Conservation (phyloP, 441 rosid genomes). For the Gossypium trilobum region DNA sequence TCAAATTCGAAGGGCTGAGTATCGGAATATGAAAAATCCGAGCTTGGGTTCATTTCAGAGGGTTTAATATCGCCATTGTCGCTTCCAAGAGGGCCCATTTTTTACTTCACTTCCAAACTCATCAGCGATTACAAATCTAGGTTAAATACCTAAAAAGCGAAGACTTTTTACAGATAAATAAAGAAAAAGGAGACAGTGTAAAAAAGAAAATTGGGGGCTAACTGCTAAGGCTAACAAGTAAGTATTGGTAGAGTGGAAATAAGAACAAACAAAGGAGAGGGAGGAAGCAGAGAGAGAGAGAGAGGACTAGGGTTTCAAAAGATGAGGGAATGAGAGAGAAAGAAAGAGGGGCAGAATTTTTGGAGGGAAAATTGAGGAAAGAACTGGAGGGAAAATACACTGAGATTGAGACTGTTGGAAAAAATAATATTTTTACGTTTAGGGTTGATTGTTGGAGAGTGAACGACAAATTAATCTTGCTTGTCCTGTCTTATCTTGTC, state of each 20-base stretch:
- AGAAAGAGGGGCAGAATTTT: neutral
- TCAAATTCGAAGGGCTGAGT: constrained; percentile 41
- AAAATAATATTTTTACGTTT: too few species aligned
- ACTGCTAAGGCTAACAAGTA: neutral
- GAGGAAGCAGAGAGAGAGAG: neutral
- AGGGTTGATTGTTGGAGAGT: too few species aligned
- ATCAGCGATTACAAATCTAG: constrained; percentile 14
- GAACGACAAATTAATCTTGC: too few species aligned
- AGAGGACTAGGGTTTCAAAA: neutral
- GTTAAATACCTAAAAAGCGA: constrained; percentile 5
- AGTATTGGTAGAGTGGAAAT: neutral
- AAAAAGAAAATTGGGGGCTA: neutral
- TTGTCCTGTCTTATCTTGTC: too few species aligned
- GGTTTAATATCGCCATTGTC: constrained; percentile 12
- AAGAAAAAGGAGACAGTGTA: neutral
- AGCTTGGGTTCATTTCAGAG: neutral
- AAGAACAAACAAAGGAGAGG: neutral
- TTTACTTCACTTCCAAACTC: constrained; percentile 18
- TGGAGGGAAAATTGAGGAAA: neutral
- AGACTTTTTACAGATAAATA: neutral
- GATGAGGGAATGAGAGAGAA: neutral
- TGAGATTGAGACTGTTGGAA: neutral
- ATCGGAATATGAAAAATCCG: constrained; percentile 18
- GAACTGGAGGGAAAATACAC: neutral
- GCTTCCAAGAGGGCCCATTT: constrained; percentile 38